Percentiles rank a stretch among this genome's conserved stretches.
Conservation (phyloP, 176 grass and related monocot species). For the Oryza glaberrima region DNA sequence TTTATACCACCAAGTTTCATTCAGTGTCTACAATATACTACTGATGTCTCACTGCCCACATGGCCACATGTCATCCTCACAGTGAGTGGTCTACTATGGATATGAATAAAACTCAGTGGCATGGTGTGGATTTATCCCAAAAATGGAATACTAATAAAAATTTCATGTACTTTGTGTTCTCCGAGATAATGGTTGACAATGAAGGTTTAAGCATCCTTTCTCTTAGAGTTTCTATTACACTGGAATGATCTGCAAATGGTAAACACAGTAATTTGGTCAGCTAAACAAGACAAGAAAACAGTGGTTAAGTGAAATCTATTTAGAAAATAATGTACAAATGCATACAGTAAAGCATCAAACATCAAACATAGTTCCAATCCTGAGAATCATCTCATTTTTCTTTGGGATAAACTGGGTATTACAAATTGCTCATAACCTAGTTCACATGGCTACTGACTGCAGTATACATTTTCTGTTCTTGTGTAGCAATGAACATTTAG, state of each 20-base stretch:
- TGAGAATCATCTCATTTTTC: background rate
- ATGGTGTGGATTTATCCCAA: background rate
- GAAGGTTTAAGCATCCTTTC: constrained; percentile 93
- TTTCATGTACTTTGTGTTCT: constrained; percentile 69
- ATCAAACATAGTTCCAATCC: constrained; percentile 13
- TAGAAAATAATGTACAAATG: background rate
- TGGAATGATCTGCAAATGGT: constrained; percentile 61
- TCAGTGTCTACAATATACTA: background rate
- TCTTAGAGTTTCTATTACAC: constrained; percentile 79
- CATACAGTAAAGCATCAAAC: background rate
- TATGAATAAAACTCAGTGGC: background rate
- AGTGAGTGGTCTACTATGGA: background rate
- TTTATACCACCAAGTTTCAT: background rate
- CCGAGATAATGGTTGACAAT: constrained; percentile 75
- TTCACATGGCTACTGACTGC: background rate
- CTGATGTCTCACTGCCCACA: background rate
- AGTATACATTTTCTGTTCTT: constrained; percentile 21
- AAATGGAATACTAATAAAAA: constrained; percentile 24
- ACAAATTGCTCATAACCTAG: constrained; percentile 8
- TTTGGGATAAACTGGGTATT: background rate
- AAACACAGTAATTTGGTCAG: constrained; percentile 28
- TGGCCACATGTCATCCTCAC: background rate
- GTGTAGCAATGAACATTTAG: background rate
- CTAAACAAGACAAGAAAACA: constrained; percentile 9
- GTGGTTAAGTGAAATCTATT: constrained; percentile 6